Evolutionary conservation across 768 basidiomycete genomes (phyloP).

Genomic region (Lentinula lateritia): DNA sequence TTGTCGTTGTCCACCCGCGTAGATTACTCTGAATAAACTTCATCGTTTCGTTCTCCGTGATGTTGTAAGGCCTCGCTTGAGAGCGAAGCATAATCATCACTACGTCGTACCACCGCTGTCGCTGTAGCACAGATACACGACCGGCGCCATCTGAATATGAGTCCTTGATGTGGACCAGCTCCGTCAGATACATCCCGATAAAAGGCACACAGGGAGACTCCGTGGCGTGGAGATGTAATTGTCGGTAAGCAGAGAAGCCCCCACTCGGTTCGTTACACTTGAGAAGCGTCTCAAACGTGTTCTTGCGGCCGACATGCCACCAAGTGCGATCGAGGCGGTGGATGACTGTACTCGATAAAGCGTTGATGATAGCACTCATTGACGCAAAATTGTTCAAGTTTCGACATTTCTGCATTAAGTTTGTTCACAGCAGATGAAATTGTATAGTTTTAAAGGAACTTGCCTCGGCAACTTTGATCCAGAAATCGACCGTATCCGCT

Average conservation of each 20-base stretch:
- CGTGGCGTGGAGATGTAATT: constrained; percentile 34
- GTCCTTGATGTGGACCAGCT: constrained; percentile 51
- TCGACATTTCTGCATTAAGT: constrained; percentile 52
- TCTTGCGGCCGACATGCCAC: constrained; percentile 54
- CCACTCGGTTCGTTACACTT: constrained; percentile 56
- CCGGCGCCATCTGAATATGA: constrained; percentile 37
- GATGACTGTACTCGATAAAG: constrained; percentile 55
- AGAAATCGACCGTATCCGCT: constrained; percentile 59
- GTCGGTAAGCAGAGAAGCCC: constrained; percentile 52
- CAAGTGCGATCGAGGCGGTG: constrained; percentile 56
- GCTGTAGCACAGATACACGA: constrained; percentile 47
- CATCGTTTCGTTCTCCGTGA: constrained; percentile 40
- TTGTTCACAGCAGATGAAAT: background rate
- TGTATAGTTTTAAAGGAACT: constrained; percentile 12
- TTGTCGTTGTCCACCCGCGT: constrained; percentile 14
- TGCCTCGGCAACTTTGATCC: constrained; percentile 79
- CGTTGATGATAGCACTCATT: constrained; percentile 61
- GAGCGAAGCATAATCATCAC: constrained; percentile 51
- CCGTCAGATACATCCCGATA: constrained; percentile 57
- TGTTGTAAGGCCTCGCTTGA: constrained; percentile 46
- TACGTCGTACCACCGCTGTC: constrained; percentile 52
- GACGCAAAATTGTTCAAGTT: constrained; percentile 60
- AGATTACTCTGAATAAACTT: constrained; percentile 45
- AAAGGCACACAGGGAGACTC: constrained; percentile 65
- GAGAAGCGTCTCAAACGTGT: constrained; percentile 44